phyloP scores from a whole-genome alignment of 306 rosid species.

The Oemleria cerasiformis region DNA sequence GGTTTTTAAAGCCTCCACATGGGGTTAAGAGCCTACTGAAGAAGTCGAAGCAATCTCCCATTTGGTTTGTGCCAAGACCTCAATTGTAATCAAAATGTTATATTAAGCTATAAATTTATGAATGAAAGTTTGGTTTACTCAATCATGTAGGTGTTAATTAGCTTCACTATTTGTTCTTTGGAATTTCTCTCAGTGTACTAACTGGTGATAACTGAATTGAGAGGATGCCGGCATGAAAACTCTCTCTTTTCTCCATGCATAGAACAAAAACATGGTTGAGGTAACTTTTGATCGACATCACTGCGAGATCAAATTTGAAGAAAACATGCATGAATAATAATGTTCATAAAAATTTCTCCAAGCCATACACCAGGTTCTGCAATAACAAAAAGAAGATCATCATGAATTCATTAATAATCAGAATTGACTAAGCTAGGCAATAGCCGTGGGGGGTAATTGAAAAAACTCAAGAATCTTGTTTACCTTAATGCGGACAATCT shows the following conservation, averaged over 20 bases:
- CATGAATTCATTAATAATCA: neutral
- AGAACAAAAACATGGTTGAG: slow-evolving; percentile 9
- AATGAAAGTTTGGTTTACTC: no score
- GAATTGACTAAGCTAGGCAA: slow-evolving; percentile 21
- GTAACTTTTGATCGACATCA: slow-evolving; percentile 12
- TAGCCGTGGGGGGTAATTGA: neutral
- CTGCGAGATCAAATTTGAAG: slow-evolving; percentile 13
- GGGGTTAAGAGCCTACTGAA: no score
- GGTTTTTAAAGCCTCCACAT: no score
- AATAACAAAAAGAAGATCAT: slow-evolving; percentile 11
- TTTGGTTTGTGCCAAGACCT: no score
- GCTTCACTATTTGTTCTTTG: no score
- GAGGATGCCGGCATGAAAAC: slow-evolving; percentile 20
- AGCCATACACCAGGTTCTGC: slow-evolving; percentile 92
- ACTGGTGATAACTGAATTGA: neutral
- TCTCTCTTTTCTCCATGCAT: neutral
- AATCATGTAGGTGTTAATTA: no score
- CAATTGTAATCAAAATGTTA: no score
- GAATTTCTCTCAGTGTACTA: no score
- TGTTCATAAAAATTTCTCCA: slow-evolving; percentile 75
- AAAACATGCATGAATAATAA: neutral
- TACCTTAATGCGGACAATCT: slow-evolving; percentile 87
- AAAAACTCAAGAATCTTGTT: slow-evolving; percentile 9
- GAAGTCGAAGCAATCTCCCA: no score
- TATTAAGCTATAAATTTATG: no score